These are phyloP conservation scores for Dryas alaskensis DNA, from an alignment of 306 rosid genomes.

Conservation along the genomic window DNA sequence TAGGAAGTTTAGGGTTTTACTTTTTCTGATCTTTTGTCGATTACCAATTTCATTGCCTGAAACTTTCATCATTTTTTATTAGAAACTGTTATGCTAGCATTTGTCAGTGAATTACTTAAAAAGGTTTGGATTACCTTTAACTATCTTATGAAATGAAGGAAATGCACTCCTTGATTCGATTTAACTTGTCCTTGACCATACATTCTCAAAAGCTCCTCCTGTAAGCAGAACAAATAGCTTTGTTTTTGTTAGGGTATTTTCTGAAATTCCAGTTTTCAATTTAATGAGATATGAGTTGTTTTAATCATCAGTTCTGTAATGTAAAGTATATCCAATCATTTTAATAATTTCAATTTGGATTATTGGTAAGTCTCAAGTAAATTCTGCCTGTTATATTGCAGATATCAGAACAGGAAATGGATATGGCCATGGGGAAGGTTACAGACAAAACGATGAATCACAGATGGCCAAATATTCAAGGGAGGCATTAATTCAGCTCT, in stretches of 20 bases:
- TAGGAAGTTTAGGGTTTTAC: no score
- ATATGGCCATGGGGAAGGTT: slow-evolving; percentile 43
- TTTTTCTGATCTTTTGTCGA: neutral
- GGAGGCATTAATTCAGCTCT: slow-evolving; percentile 67
- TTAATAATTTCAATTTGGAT: neutral
- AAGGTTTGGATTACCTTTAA: neutral
- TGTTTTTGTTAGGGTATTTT: neutral
- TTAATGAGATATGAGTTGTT: neutral
- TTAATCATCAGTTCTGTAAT: neutral
- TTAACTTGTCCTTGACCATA: neutral
- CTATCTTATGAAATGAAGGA: neutral
- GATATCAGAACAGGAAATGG: slow-evolving; percentile 59
- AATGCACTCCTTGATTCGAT: neutral
- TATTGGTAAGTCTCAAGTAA: neutral
- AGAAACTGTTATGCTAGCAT: neutral
- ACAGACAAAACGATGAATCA: slow-evolving; percentile 49
- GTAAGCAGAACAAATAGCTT: neutral
- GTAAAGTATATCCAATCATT: neutral
- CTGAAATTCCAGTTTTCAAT: neutral
- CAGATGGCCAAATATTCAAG: slow-evolving; percentile 50
- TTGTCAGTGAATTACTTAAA: neutral
- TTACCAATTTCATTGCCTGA: neutral
- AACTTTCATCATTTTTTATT: neutral
- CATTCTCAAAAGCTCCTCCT: neutral
- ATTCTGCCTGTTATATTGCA: slow-evolving; percentile 24